A percentile compares a stretch with the other conserved stretches of the same genome.
phyloP scores from a whole-genome alignment of 371 early-diverging fungal genomes.

The Lichtheimia ornata region DNA sequence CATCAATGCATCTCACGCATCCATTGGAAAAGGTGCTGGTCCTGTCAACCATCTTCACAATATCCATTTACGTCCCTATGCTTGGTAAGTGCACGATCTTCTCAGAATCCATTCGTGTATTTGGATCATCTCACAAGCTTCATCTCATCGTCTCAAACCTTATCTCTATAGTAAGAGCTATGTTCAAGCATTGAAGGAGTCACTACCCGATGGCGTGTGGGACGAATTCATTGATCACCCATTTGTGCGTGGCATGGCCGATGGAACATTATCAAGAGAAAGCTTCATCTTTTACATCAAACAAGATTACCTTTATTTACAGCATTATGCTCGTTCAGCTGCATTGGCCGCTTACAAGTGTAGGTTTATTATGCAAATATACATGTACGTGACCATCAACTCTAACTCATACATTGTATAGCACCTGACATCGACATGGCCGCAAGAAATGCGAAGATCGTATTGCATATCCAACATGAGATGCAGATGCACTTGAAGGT shows the following conservation, averaged over 20 bases:
- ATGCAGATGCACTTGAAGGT: conserved; percentile 69
- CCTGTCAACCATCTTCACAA: conserved; percentile 77
- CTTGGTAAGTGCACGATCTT: conserved; percentile 31
- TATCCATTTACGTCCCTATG: conserved; percentile 48
- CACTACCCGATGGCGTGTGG: conserved; percentile 58
- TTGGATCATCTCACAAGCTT: not conserved
- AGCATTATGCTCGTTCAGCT: conserved; percentile 78
- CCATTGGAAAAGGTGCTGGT: conserved; percentile 70
- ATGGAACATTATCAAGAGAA: conserved; percentile 72
- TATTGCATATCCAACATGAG: conserved; percentile 67
- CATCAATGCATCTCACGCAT: conserved; percentile 44
- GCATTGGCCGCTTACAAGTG: conserved; percentile 80
- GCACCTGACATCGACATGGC: conserved; percentile 36
- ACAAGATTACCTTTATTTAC: conserved; percentile 82
- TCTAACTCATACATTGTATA: conserved; percentile 5
- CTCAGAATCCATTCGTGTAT: not conserved
- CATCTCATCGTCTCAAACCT: conserved; percentile 5
- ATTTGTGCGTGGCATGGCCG: conserved; percentile 75
- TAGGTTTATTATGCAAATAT: conserved; percentile 36
- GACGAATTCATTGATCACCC: conserved; percentile 68
- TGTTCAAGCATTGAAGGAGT: conserved; percentile 47
- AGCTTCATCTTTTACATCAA: conserved; percentile 76
- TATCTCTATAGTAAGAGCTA: conserved; percentile 41
- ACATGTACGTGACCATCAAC: conserved; percentile 2
- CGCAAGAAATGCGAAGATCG: conserved; percentile 55